Evolutionary conservation across 2,329 filamentous ascomycete genomes (phyloP), one percentile per base, ranked within the genome.

Genomic region (Colletotrichum orchidophilum): DNA sequence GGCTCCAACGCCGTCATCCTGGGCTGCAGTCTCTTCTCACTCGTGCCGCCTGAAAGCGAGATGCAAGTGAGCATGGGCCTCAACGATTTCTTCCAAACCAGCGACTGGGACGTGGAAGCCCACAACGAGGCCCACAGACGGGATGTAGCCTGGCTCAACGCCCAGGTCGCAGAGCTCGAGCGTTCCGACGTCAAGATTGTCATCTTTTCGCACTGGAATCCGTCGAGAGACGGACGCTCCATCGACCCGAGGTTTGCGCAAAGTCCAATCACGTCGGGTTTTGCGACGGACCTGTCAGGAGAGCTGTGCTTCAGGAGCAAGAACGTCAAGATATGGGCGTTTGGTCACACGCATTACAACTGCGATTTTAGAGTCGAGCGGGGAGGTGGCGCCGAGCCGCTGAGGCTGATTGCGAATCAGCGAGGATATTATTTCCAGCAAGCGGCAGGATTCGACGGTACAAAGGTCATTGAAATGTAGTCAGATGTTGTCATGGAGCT

Each of bases 41-140:
- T 76, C 9, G 78, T 90, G 29, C 79, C 81, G 1, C 64, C 79
- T 0, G 75, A 80, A n/a, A 78, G 82, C 7, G 73, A 75, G 8
- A 77, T 80, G 39, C 74, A 68, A 0, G 83, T 89, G 15, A 81
- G 80, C 58, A 75, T 82, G 42, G 80, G 83, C 0, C 73, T 89
- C 9, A 86, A 87, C 54, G 87, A 89, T 77, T 90, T 90, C 72
- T 86, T 82, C 73, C 75, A 82, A 1, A 88, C 82, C n/a, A 55
- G 75, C 0, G 76, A 80, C 5, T 86, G 84, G 83, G 76, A 77
- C 13, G 73, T 83, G 0, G 75, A 77, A 1, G 31, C 75, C 21
- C 84, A 87, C 75, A 81, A 78, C 39, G 75, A 68, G 4, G 77
- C 79, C 8, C 83, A 86, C 67, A 46, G 61, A 11, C 73, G 76